These are phyloP conservation scores for Ascosphaera apis DNA, from an alignment of 2,329 filamentous ascomycete genomes.

Conservation along the genomic window DNA sequence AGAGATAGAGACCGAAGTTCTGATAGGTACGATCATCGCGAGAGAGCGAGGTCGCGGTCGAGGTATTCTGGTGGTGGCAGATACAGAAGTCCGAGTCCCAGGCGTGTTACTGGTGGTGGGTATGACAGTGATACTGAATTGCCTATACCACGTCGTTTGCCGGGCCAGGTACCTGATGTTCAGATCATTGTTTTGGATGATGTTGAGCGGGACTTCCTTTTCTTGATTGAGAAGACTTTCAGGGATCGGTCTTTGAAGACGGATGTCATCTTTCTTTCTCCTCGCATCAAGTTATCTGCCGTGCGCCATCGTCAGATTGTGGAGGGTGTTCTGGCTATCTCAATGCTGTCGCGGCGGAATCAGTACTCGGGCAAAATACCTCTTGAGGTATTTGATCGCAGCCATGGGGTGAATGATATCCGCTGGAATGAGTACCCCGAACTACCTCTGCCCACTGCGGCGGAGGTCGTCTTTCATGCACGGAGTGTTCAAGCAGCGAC, in stretches of 20 bases:
- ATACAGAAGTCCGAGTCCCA: slow-evolving; percentile 46
- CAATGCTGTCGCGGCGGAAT: slow-evolving; percentile 47
- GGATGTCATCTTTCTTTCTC: slow-evolving; percentile 58
- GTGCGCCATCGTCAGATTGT: slow-evolving; percentile 70
- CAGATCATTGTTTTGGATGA: slow-evolving; percentile 67
- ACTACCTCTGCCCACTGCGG: slow-evolving; percentile 54
- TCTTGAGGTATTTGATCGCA: slow-evolving; percentile 67
- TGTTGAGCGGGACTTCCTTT: slow-evolving; percentile 55
- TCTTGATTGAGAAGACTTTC: slow-evolving; percentile 61
- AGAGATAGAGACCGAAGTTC: slow-evolving; percentile 14
- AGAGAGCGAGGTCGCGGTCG: slow-evolving; percentile 45
- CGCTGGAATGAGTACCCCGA: slow-evolving; percentile 74
- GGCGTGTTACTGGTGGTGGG: slow-evolving; percentile 20
- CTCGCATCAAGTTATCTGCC: slow-evolving; percentile 50
- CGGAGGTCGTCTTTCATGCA: slow-evolving; percentile 52
- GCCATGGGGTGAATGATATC: slow-evolving; percentile 47
- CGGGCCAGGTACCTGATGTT: slow-evolving; percentile 63
- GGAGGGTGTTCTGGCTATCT: slow-evolving; percentile 71
- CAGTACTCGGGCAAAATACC: slow-evolving; percentile 53
- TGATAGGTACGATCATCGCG: slow-evolving; percentile 29
- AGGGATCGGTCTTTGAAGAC: slow-evolving; percentile 45
- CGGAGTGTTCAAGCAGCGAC: slow-evolving; percentile 15
- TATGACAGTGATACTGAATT: slow-evolving; percentile 37
- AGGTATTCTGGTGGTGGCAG: slow-evolving; percentile 40
- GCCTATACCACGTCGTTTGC: slow-evolving; percentile 49